Evolutionary conservation across 257 asterid genomes (phyloP).

Genomic region (Henckelia pumila): DNA sequence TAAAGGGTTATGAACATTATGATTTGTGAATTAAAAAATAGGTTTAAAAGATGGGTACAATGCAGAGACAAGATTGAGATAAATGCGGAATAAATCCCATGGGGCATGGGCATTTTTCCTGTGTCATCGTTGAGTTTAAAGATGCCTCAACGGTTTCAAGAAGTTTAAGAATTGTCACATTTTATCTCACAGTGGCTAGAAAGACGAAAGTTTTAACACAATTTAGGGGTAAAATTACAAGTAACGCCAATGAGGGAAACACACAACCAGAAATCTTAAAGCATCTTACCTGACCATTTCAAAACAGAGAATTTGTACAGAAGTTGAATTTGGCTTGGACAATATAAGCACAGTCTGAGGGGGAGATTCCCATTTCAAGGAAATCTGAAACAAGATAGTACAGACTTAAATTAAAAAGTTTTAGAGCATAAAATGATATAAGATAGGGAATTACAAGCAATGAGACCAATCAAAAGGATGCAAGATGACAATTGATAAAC

Average conservation of each 20-base stretch:
- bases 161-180: background rate
- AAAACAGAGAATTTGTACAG: conserved; percentile 61
- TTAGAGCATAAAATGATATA: too few relatives aligned
- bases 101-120: background rate
- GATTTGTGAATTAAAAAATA: background rate
- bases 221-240: too few relatives aligned
- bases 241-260: background rate
- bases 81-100: background rate
- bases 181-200: background rate
- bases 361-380: conserved; percentile 88
- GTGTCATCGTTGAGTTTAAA: background rate
- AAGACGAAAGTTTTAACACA: too few relatives aligned
- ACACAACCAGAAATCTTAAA: conserved; percentile 9
- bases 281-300: conserved; percentile 80
- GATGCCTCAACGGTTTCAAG: background rate
- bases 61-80: background rate
- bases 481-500: conserved; percentile 5
- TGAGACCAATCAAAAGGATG: conserved; percentile 22
- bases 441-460: background rate
- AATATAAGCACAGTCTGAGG: conserved; percentile 83
- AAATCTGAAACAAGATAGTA: conserved; percentile 41
- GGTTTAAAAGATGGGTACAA: background rate
- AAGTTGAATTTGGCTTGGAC: conserved; percentile 77
- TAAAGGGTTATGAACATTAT: too few relatives aligned
- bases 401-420: background rate